phyloP scores from a whole-genome alignment of 2,329 filamentous ascomycete species.

The Plenodomus tracheiphilus region DNA sequence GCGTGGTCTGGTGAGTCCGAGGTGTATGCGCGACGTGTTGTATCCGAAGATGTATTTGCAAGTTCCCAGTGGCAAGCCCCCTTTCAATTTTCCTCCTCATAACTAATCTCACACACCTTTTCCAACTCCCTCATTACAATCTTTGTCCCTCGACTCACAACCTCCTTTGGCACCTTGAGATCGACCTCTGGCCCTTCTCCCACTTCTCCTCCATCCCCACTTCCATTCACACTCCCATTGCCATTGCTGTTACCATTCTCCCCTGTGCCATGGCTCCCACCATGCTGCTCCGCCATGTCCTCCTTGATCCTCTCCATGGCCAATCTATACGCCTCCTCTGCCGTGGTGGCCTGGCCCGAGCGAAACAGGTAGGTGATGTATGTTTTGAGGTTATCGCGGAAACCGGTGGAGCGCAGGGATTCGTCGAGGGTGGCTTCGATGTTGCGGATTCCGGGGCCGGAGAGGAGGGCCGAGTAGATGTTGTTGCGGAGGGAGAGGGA shows the following conservation, averaged over 20 bases:
- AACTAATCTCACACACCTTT: slow-evolving; percentile 50
- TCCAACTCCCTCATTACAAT: slow-evolving; percentile 57
- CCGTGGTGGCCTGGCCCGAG: slow-evolving; percentile 60
- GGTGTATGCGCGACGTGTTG: too few relatives aligned
- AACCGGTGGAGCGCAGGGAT: slow-evolving; percentile 60
- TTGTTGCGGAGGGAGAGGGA: slow-evolving; percentile 45
- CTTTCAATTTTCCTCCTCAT: too few relatives aligned
- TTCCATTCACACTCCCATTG: too few relatives aligned
- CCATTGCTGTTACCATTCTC: slow-evolving; percentile 24
- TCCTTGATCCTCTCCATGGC: slow-evolving; percentile 50
- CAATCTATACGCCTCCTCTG: slow-evolving; percentile 59
- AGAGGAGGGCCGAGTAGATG: slow-evolving; percentile 53
- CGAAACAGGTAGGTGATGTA: slow-evolving; percentile 61
- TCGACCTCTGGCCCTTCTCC: slow-evolving; percentile 35
- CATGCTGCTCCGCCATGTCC: slow-evolving; percentile 17
- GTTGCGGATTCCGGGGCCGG: slow-evolving; percentile 55
- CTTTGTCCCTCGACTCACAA: slow-evolving; percentile 55
- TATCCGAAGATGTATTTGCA: too few relatives aligned
- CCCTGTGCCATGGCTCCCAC: neutral
- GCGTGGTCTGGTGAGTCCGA: too few relatives aligned
- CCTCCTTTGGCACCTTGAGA: slow-evolving; percentile 53
- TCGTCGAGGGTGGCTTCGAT: slow-evolving; percentile 60
- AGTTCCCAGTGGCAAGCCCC: too few relatives aligned
- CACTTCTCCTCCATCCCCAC: slow-evolving; percentile 34
- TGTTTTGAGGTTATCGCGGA: slow-evolving; percentile 59